Base-by-base conservation (phyloP, 148 eudicot species). In the Heliamphora exappendiculata region DNA sequence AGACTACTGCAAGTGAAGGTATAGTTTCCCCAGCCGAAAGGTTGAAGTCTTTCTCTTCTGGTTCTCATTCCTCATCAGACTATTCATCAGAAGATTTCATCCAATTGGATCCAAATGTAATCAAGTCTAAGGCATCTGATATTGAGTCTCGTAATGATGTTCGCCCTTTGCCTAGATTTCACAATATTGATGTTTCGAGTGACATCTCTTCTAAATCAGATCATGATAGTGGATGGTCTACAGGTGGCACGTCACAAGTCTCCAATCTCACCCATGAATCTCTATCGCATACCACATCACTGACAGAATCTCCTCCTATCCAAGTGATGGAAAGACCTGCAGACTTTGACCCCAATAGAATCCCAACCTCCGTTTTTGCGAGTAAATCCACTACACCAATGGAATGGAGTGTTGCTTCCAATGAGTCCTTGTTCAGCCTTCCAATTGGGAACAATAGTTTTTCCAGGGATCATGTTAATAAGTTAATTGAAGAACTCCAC, bases 391-490 rank as follows among this genome's bases (percentile, higher is more conserved):
- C 74, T 29, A 4, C 75, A 53, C 75, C 24, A 70, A 29, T 16
- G 19, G 75, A 72, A 34, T 72, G 75, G 75, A 72, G 75, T 22
- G 12, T 54, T 33, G 20, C 31, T 72, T 72, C 75, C 17, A 72
- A 53, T 72, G 75, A 72, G 20, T 72, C 75, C 0, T 33, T 72
- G 54, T 72, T 72, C 63, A 72, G 75, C 75, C 33, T 72, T 72
- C 44, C 10, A 0, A 54, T 72, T 36, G 75, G 62, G 31, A 72
- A 72, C 62, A 72, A 34, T n/a, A 54, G 75, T 36, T 33, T 34
- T 2, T 28, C 73, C 4, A 70, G 26, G 73, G 73, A 70, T 49
- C 24, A 34, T 26, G 54, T 39, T 42, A 33, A 24, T 44, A 70
- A 14, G 74, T 33, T 9, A 17, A 70, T 10, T 22, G 47, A 45